These are phyloP conservation scores for Teunomyces stri DNA, from an alignment of 805 yeast genomes.

Conservation along the genomic window DNA sequence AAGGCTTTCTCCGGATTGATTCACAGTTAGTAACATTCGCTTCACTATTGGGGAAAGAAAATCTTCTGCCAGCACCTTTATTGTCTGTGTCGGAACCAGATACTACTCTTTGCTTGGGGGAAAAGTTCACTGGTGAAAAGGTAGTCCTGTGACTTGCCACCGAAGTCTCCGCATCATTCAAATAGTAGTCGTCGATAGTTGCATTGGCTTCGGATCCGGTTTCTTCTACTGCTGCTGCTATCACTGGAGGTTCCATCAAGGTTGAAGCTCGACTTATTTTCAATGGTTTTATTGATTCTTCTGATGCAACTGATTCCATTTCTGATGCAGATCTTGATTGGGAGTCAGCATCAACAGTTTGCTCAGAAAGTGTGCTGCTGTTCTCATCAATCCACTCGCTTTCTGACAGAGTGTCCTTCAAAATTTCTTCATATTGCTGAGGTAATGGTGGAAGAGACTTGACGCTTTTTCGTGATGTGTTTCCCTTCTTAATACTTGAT, in stretches of 20 bases:
- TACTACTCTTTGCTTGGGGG: conserved; percentile 5
- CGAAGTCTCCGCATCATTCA: conserved; percentile 4
- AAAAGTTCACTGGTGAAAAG: background rate
- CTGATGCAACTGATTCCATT: background rate
- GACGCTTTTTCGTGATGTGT: background rate
- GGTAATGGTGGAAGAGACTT: conserved; percentile 3
- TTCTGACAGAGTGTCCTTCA: background rate
- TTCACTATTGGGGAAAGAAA: conserved; percentile 37
- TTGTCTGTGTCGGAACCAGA: conserved; percentile 26
- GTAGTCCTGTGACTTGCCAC: background rate
- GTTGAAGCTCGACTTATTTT: conserved; percentile 11
- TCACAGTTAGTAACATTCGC: conserved; percentile 33
- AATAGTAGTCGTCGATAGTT: conserved; percentile 10
- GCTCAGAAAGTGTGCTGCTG: background rate
- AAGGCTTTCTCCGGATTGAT: background rate
- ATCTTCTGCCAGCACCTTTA: conserved; percentile 33
- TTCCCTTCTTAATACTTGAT: background rate
- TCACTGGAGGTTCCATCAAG: background rate
- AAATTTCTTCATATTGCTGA: background rate
- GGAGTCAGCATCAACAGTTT: background rate
- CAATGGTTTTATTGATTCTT: conserved; percentile 14
- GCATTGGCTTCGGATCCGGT: background rate
- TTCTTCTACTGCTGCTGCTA: background rate
- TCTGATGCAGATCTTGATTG: background rate
- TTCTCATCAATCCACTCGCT: conserved; percentile 9